Base-by-base conservation (phyloP, 2,329 filamentous ascomycete species). In the Colletotrichum sp. region DNA sequence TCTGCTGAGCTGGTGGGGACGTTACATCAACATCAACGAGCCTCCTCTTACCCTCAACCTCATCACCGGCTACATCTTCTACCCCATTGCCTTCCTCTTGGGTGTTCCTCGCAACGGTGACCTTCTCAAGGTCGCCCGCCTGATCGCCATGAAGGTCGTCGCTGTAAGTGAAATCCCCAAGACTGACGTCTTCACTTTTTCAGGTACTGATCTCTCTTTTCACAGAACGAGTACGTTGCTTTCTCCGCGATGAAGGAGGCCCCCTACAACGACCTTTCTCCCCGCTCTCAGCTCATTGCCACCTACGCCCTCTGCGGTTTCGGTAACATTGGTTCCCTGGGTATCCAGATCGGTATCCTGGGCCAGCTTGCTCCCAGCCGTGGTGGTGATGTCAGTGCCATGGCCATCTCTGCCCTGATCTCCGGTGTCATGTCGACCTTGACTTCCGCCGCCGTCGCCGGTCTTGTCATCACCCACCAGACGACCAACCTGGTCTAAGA, bases 291-390 rank as follows among this genome's bases (percentile, higher is more conserved):
- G 62, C 90, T 98, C 79, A 98, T 98, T 81, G 95, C 94, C 62
- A 98, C 95, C 67, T 98, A 98, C 82, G 94, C 95, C 24, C 90
- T 96, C 78, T 98, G 95, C 85, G 92, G 92, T 30, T 95, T 95
- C 83, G 96, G 95, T 78, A 98, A 98, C 87, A 94, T 98, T 79
- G 94, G 94, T 70, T 96, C 95, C 34, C 90, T 98, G 64, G 95
- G 95, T 83, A 96, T 95, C 72, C 95, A 98, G 86, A 97, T 98
- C 77, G 95, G 95, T 87, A 95, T 98, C 75, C 89, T 98, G 69
- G 92, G 94, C 6, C 95, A 98, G 86, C 91, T 98, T 77, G 93
- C 95, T 0, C 95, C 95, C 1, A 88, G 89, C 6, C 92, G 95
- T 60, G 90, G 91, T 49, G 94, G 93, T 74, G 94, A 97, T 80